Evolutionary conservation across 2,329 filamentous ascomycete genomes (phyloP), one percentile per base, ranked within the genome.

Genomic region (Tolypocladium tundrense): DNA sequence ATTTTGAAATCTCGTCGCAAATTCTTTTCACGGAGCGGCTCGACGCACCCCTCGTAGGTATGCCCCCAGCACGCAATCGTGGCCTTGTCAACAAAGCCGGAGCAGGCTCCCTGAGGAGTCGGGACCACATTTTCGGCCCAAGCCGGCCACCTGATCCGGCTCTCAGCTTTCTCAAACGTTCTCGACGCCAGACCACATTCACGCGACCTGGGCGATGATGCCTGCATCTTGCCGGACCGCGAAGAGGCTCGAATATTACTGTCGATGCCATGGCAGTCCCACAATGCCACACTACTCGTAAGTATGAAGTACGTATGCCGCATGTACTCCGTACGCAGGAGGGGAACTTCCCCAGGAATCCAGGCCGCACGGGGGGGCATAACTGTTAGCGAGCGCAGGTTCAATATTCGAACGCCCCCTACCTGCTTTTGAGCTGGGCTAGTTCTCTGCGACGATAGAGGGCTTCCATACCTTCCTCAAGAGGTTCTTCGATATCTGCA

Each of bases 391-490:
- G 48, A 51, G 48, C 9, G 40, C 48, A 51, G 16, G 48, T 50
- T 50, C 45, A 13, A 33, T 33, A n/a, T 35, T 4, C 16, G 31
- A 51, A 51, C 48, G 14, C 27, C 48, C 27, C 48, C 8, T 31
- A 27, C 24, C 43, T 19, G 16, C 27, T 19, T 33, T 50, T 27
- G 10, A 27, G 14, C 13, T 48, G 43, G 24, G 21, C 13, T 16
- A 48, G 21, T 16, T 27, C 24, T 31, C 14, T 50, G 24, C 45
- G 45, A 50, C 10, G 7, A 50, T 8, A 41, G 24, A 50, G 45
- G 27, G 24, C 14, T 16, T 33, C 24, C 37, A 60, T 57, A 64
- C 61, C 61, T 63, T 63, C 61, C 61, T 27, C 45, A 63, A 62
- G 55, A 27, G 58, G 60, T 45, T 54, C 54, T 56, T 54, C 13